A percentile compares a stretch with the other conserved stretches of the same genome.
phyloP scores from a whole-genome alignment of 768 basidiomycete species.

The Mycena polygramma region DNA sequence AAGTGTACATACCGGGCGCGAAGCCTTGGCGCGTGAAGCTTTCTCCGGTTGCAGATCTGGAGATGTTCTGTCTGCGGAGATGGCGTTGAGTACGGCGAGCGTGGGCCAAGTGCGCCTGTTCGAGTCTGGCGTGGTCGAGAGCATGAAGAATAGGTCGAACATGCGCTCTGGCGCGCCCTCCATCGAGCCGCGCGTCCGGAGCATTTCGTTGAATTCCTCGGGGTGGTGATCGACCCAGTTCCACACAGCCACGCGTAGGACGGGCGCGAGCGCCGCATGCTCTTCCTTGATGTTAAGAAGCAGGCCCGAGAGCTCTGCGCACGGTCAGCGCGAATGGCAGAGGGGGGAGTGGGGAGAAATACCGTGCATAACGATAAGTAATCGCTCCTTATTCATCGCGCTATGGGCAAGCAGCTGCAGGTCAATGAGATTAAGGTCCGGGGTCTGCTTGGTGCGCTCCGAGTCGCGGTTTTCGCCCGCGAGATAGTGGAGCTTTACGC shows the following conservation, averaged over 20 bases:
- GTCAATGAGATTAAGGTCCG: slow-evolving; percentile 73
- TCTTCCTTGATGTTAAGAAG: slow-evolving; percentile 87
- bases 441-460: slow-evolving; percentile 49
- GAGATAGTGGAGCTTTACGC: slow-evolving; percentile 76
- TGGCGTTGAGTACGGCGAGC: slow-evolving; percentile 78
- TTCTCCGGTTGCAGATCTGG: slow-evolving; percentile 57
- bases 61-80: slow-evolving; percentile 80
- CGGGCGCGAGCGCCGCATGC: slow-evolving; percentile 77
- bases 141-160: slow-evolving; percentile 78
- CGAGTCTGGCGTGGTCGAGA: slow-evolving; percentile 56
- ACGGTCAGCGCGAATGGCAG: slow-evolving; percentile 13
- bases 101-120: slow-evolving; percentile 79
- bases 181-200: slow-evolving; percentile 70
- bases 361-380: slow-evolving; percentile 82
- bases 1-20: slow-evolving; percentile 38
- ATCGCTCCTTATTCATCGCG: slow-evolving; percentile 75
- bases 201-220: slow-evolving; percentile 80
- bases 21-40: slow-evolving; percentile 46
- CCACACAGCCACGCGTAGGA: slow-evolving; percentile 87
- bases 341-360: slow-evolving; percentile 34
- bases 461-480: slow-evolving; percentile 48
- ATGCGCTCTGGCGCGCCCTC: slow-evolving; percentile 90
- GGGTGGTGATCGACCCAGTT: slow-evolving; percentile 90
- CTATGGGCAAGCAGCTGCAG: slow-evolving; percentile 84
- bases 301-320: slow-evolving; percentile 80